Conservation (phyloP, 2,329 filamentous ascomycete species). For the Claviceps quebecensis region DNA sequence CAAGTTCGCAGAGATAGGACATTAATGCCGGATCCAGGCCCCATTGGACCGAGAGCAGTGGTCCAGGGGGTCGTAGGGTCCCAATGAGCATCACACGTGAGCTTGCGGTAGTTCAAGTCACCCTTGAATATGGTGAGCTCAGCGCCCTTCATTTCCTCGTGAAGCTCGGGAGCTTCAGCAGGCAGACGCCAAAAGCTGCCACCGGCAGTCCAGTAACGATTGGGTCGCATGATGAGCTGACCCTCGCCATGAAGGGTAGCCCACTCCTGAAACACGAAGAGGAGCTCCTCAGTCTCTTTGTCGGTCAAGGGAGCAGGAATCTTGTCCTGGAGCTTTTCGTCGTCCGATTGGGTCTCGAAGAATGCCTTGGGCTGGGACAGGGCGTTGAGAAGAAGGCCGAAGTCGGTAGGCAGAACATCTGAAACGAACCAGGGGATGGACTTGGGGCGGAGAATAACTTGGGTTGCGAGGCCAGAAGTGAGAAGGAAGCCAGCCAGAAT, state of each 20-base stretch:
- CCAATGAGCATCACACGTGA: conserved; percentile 74
- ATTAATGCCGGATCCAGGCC: conserved; percentile 67
- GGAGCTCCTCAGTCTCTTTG: conserved; percentile 50
- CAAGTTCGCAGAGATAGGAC: conserved; percentile 81
- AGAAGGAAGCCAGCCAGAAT: conserved; percentile 84
- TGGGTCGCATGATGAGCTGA: conserved; percentile 67
- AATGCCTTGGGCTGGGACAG: conserved; percentile 66
- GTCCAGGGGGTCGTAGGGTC: conserved; percentile 75
- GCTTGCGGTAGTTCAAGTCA: conserved; percentile 89
- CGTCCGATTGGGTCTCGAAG: conserved; percentile 61
- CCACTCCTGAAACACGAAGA: conserved; percentile 75
- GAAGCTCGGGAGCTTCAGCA: conserved; percentile 48
- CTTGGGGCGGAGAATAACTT: conserved; percentile 82
- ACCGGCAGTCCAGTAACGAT: conserved; percentile 79
- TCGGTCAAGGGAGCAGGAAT: conserved; percentile 49
- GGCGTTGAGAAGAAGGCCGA: conserved; percentile 64
- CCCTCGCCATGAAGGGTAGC: conserved; percentile 67
- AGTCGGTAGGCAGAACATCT: conserved; percentile 80
- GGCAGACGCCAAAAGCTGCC: conserved; percentile 86
- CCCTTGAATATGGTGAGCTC: conserved; percentile 95
- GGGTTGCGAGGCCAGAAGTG: conserved; percentile 69
- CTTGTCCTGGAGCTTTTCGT: conserved; percentile 43
- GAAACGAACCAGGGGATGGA: conserved; percentile 97
- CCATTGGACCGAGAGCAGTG: conserved; percentile 73
- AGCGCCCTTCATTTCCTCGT: conserved; percentile 64